Evolutionary conservation across 1,284 basidiomycete genomes (phyloP).

Genomic region (Fomitiporia mediterranea): DNA sequence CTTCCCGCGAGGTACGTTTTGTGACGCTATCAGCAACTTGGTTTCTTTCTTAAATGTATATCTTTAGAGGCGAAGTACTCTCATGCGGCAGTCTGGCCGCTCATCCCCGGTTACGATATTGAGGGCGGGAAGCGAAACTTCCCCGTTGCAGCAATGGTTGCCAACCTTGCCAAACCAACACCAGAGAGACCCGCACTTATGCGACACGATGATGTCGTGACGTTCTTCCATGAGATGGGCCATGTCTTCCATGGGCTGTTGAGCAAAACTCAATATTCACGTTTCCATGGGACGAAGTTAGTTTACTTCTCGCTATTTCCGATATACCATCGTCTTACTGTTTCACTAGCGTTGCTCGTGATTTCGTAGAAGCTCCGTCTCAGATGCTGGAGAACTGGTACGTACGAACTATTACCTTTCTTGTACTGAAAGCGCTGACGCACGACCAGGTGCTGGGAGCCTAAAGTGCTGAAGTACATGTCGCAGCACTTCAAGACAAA

Average conservation of each 20-base stretch:
- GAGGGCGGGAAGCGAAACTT: slow-evolving; percentile 59
- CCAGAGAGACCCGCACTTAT: slow-evolving; percentile 77
- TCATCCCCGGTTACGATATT: slow-evolving; percentile 56
- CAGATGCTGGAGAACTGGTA: slow-evolving; percentile 92
- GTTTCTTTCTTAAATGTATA: slow-evolving; percentile 2
- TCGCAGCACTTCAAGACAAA: slow-evolving; percentile 75
- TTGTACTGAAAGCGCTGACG: no score
- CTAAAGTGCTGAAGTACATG: slow-evolving; percentile 67
- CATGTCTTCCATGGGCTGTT: slow-evolving; percentile 84
- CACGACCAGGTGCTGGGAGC: slow-evolving; percentile 73
- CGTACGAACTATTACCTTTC: slow-evolving; percentile 22
- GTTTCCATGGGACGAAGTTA: slow-evolving; percentile 76
- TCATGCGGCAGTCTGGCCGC: slow-evolving; percentile 82
- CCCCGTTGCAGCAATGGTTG: slow-evolving; percentile 78
- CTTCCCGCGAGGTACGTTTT: slow-evolving; percentile 74
- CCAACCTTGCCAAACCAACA: slow-evolving; percentile 81
- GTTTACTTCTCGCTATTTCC: slow-evolving; percentile 20
- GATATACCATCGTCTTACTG: slow-evolving; percentile 3
- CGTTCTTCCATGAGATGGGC: slow-evolving; percentile 82
- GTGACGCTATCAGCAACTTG: no score
- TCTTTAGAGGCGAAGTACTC: slow-evolving; percentile 68
- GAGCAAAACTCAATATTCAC: slow-evolving; percentile 63
- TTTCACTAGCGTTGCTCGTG: slow-evolving; percentile 55
- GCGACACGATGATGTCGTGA: slow-evolving; percentile 76
- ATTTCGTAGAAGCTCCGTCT: slow-evolving; percentile 84